Conservation (phyloP, 2,329 filamentous ascomycete genomes). For the Byssoonygena ceratinophila region DNA sequence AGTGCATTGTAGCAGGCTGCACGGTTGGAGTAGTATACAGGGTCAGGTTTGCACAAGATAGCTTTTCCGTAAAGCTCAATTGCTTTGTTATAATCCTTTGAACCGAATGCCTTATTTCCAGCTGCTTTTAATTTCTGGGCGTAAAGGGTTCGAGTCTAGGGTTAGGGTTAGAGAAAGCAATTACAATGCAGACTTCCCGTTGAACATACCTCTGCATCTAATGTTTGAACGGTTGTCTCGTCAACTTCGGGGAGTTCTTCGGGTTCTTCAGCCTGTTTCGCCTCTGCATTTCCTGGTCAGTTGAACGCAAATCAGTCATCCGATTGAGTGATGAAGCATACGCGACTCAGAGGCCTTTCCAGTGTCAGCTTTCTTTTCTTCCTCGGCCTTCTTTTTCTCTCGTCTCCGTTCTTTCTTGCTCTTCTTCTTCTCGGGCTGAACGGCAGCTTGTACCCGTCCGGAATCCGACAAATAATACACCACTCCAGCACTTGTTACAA, state of each 20-base stretch:
- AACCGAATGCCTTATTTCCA: conserved; percentile 91
- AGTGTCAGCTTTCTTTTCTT: conserved; percentile 43
- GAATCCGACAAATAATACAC: conserved; percentile 71
- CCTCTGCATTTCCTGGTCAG: conserved; percentile 31
- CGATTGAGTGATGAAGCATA: conserved; percentile 21
- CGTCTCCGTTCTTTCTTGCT: conserved; percentile 85
- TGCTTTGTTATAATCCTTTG: conserved; percentile 84
- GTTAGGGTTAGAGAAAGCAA: background rate
- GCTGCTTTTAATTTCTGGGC: conserved; percentile 87
- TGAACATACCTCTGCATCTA: conserved; percentile 38
- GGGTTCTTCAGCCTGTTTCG: conserved; percentile 45
- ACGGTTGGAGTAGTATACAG: conserved; percentile 97
- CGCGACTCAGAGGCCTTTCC: conserved; percentile 28
- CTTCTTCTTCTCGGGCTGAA: conserved; percentile 51
- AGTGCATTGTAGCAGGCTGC: conserved; percentile 95
- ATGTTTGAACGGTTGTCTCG: conserved; percentile 38
- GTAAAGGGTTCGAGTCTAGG: conserved; percentile 68
- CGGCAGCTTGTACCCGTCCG: conserved; percentile 30
- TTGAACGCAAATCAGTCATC: background rate
- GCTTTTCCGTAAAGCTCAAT: conserved; percentile 94
- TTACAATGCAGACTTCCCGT: background rate
- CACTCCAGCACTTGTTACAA: conserved; percentile 80
- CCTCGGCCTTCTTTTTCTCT: conserved; percentile 60
- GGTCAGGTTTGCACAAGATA: conserved; percentile 92
- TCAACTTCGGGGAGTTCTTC: conserved; percentile 60